Conservation (phyloP, 2,329 filamentous ascomycete species). For the Talaromyces sp. region DNA sequence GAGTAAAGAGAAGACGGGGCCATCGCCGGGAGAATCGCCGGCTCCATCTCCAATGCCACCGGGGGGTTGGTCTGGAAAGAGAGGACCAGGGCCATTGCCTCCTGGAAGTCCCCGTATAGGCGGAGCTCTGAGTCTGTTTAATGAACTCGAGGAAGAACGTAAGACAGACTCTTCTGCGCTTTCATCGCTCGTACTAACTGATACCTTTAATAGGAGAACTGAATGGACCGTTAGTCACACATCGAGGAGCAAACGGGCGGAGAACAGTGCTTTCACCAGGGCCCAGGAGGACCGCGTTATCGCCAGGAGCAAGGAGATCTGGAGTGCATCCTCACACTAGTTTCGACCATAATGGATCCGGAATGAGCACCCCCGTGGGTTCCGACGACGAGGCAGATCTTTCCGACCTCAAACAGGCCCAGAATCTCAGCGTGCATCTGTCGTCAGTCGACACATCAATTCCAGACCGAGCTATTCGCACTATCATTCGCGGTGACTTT, state of each 20-base stretch:
- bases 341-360: slow-evolving; percentile 66
- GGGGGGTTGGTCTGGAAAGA: slow-evolving; percentile 28
- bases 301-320: slow-evolving; percentile 28
- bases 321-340: slow-evolving; percentile 76
- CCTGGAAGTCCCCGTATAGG: slow-evolving; percentile 23
- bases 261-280: slow-evolving; percentile 50
- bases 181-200: background rate
- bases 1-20: slow-evolving; percentile 23
- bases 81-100: slow-evolving; percentile 17
- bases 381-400: slow-evolving; percentile 84
- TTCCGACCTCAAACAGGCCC: slow-evolving; percentile 79
- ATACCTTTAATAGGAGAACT: slow-evolving; percentile 4
- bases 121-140: slow-evolving; percentile 58
- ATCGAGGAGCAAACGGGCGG: slow-evolving; percentile 37
- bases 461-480: slow-evolving; percentile 76
- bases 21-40: slow-evolving; percentile 1
- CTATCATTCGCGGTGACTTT: slow-evolving; percentile 87
- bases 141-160: slow-evolving; percentile 75
- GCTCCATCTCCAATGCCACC: slow-evolving; percentile 17
- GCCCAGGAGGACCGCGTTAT: background rate
- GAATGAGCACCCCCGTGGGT: slow-evolving; percentile 58
- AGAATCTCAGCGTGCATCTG: slow-evolving; percentile 74
- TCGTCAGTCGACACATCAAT: slow-evolving; percentile 70
- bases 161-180: slow-evolving; percentile 32
- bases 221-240: slow-evolving; percentile 8